These are phyloP conservation scores for Claviceps sp. DNA, from an alignment of 2,329 filamentous ascomycete genomes.

Conservation along the genomic window DNA sequence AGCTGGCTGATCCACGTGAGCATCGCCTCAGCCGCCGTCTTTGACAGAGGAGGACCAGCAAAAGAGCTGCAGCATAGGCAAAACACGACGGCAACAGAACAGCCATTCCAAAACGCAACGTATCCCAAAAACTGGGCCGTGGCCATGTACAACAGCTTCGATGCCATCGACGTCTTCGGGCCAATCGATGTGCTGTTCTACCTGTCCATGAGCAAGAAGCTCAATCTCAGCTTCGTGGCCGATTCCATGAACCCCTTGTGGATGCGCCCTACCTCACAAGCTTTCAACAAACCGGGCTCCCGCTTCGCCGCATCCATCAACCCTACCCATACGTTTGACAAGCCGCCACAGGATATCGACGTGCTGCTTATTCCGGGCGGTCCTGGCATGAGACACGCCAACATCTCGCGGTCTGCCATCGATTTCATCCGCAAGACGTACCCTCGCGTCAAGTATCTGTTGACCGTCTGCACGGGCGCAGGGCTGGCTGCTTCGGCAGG, in stretches of 20 bases:
- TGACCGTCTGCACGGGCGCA: slow-evolving; percentile 54
- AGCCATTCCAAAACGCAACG: neutral
- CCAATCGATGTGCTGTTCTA: slow-evolving; percentile 31
- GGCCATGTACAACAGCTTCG: slow-evolving; percentile 5
- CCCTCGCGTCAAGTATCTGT: slow-evolving; percentile 37
- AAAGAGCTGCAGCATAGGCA: too few species aligned
- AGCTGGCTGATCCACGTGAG: neutral
- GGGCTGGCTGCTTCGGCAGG: slow-evolving; percentile 43
- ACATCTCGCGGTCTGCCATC: slow-evolving; percentile 21
- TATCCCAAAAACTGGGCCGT: slow-evolving; percentile 5
- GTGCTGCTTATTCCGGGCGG: slow-evolving; percentile 54
- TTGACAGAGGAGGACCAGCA: neutral
- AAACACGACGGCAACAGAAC: neutral
- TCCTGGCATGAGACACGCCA: slow-evolving; percentile 25
- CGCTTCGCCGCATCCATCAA: slow-evolving; percentile 20
- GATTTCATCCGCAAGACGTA: slow-evolving; percentile 26
- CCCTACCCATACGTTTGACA: slow-evolving; percentile 37
- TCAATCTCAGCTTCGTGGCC: slow-evolving; percentile 27
- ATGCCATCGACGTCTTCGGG: slow-evolving; percentile 23
- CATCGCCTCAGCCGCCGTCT: neutral
- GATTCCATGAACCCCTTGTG: slow-evolving; percentile 25
- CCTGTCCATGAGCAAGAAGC: slow-evolving; percentile 18
- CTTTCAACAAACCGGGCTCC: slow-evolving; percentile 10
- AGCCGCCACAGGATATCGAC: slow-evolving; percentile 30
- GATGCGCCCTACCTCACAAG: slow-evolving; percentile 15